These are phyloP conservation scores for Tetracentron sinense DNA, from an alignment of 164 flowering plant species.

Conservation along the genomic window DNA sequence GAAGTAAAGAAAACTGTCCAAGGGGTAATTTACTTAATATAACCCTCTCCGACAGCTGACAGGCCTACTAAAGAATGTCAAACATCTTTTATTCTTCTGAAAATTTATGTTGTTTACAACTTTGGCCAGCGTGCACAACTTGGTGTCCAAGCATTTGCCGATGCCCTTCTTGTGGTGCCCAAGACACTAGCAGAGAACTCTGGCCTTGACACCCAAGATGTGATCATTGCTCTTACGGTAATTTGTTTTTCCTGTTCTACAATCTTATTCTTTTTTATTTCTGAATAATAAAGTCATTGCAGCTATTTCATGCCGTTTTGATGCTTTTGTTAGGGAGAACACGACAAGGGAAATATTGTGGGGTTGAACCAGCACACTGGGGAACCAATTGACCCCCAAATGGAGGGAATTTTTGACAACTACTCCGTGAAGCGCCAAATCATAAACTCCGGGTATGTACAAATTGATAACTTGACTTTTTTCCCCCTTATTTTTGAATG, in stretches of 20 bases:
- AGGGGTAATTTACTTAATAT: constrained; percentile 86
- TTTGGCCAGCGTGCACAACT: constrained; percentile 95
- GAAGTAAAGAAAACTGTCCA: constrained; percentile 93
- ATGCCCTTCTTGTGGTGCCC: constrained; percentile 96
- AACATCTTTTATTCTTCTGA: constrained; percentile 2
- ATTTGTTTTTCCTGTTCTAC: neutral
- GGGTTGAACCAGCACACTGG: constrained; percentile 88
- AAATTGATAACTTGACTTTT: neutral
- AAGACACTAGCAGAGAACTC: constrained; percentile 97
- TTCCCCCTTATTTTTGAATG: neutral
- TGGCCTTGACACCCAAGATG: constrained; percentile 98
- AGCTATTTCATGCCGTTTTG: too few relatives aligned
- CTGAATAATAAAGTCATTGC: too few relatives aligned
- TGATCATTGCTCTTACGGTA: constrained; percentile 78
- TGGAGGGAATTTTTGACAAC: constrained; percentile 98
- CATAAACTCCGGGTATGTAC: constrained; percentile 83
- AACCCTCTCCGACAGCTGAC: neutral
- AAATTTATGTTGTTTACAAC: constrained; percentile 1
- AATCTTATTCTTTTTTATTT: too few relatives aligned
- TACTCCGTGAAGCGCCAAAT: constrained; percentile 95
- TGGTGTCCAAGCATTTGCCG: constrained; percentile 96
- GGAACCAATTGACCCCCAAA: constrained; percentile 86
- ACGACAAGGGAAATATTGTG: constrained; percentile 84
- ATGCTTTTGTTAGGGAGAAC: constrained; percentile 72
- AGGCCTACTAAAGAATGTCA: neutral